Evolutionary conservation across 768 basidiomycete species (phyloP).

Genomic region (Amanita rimosa): DNA sequence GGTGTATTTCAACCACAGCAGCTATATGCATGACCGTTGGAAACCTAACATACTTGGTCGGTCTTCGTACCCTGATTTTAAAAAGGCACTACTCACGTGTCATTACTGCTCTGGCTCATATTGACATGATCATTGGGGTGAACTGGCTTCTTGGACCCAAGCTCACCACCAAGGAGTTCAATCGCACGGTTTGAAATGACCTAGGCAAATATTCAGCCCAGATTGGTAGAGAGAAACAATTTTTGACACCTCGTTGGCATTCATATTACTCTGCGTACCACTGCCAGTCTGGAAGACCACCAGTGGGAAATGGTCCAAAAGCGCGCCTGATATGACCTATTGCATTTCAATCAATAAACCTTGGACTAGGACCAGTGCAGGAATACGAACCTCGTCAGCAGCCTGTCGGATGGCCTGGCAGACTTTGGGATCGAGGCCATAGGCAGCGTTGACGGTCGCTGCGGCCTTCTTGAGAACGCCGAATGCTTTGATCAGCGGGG

Average conservation of each 20-base stretch:
- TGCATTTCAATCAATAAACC: constrained; percentile 2
- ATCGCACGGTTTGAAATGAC: constrained; percentile 99
- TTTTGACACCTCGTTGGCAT: constrained; percentile 74
- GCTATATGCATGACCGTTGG: constrained; percentile 99
- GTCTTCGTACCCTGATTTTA: not conserved
- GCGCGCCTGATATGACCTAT: constrained; percentile 94
- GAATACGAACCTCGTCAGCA: constrained; percentile 71
- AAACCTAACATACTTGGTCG: constrained; percentile 45
- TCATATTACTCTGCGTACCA: constrained; percentile 99
- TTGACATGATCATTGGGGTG: constrained; percentile 99
- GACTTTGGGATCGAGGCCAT: constrained; percentile 85
- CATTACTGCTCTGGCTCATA: constrained; percentile 98
- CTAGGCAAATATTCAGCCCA: constrained; percentile 23
- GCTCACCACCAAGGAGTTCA: constrained; percentile 87
- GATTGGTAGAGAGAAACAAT: not conserved
- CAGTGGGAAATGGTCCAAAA: constrained; percentile 92
- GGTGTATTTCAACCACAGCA: constrained; percentile 79
- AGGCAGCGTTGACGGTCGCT: constrained; percentile 75
- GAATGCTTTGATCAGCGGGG: constrained; percentile 95
- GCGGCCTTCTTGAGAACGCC: constrained; percentile 97
- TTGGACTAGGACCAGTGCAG: not conserved
- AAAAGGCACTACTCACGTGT: constrained; percentile 55
- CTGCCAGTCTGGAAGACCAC: constrained; percentile 99
- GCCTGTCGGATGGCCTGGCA: constrained; percentile 85
- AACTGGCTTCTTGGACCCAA: constrained; percentile 94